Evolutionary conservation across 169 alveolate species (phyloP).

Genomic region (Nephromyces sp.): DNA sequence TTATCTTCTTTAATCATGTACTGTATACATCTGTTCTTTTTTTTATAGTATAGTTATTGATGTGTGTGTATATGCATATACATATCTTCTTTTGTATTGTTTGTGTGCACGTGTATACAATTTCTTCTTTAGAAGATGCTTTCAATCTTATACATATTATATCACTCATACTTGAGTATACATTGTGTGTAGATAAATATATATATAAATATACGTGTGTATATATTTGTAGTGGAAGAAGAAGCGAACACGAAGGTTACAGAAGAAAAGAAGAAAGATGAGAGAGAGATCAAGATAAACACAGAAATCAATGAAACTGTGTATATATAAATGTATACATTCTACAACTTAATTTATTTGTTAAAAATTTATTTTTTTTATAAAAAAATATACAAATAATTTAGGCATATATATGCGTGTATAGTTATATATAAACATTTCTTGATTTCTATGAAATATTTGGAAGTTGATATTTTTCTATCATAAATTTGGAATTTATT

Average conservation of each 20-base stretch:
- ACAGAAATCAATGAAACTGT: no score
- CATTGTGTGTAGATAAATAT: not conserved
- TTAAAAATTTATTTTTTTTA: no score
- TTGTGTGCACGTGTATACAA: not conserved
- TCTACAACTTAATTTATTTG: no score
- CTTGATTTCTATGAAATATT: no score
- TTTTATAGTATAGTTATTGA: not conserved
- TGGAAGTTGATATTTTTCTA: no score
- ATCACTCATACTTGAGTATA: not conserved
- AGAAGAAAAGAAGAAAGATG: slow-evolving; percentile 76
- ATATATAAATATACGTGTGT: not conserved
- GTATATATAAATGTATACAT: no score
- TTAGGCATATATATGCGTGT: no score
- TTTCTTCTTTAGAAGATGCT: not conserved
- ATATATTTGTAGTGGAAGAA: slow-evolving; percentile 67
- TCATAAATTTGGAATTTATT: no score
- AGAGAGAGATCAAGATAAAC: slow-evolving; percentile 72
- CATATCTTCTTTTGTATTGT: not conserved
- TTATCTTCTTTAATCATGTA: not conserved
- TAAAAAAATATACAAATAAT: no score
- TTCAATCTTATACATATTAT: not conserved
- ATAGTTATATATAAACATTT: no score
- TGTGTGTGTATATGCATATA: not conserved
- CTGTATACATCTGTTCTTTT: not conserved
- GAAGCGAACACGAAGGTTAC: slow-evolving; percentile 78